Base-by-base conservation (phyloP, 495 filamentous ascomycete genomes). In the Aspergillus affinis region DNA sequence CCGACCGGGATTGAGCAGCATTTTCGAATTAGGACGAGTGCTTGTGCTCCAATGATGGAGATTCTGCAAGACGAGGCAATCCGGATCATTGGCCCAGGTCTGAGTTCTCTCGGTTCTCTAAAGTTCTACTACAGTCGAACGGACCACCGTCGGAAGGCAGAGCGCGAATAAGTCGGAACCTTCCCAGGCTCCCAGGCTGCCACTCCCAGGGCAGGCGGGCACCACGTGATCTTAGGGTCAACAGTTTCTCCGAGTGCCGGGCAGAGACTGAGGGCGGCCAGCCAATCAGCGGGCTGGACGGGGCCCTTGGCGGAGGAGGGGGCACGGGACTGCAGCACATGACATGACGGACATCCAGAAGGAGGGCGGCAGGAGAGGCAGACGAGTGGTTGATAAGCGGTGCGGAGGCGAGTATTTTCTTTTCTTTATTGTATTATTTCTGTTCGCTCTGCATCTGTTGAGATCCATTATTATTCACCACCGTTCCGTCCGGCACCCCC, bases 291-390 rank as follows among this genome's bases (percentile, higher is more conserved):
- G 12, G 6, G 0, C 10, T 7, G 15, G 32, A 45, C 29, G 4
- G 52, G 47, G 36, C 41, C 21, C 57, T 67, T 63, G 62, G 66
- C 41, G 60, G 64, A 65, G 60, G 69, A 69, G 71, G 72, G 66
- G 74, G 72, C 77, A 78, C 75, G 76, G 75, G 76, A 76, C 70
- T 61, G 48, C 55, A 64, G 68, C 76, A 77, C 74, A 73, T 80
- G 76, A 78, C 68, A 69, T 64, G 30, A 30, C 21, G 47, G 54
- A 60, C 0, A 45, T 48, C 49, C 51, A 55, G 51, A 59, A 61
- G 62, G 62, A 58, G 61, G 48, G 51, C 53, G 47, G 59, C 49
- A 21, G 32, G 26, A 6, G n/a, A 54, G 46, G 1, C 23, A 23
- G 36, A 17, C 18, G 23, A 48, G 20, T 26, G 54, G 27, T 53